Evolutionary conservation across 352 stramenopile genomes (phyloP), one percentile per base, ranked within the genome.

Genomic region (Globisporangium heterothallicum): DNA sequence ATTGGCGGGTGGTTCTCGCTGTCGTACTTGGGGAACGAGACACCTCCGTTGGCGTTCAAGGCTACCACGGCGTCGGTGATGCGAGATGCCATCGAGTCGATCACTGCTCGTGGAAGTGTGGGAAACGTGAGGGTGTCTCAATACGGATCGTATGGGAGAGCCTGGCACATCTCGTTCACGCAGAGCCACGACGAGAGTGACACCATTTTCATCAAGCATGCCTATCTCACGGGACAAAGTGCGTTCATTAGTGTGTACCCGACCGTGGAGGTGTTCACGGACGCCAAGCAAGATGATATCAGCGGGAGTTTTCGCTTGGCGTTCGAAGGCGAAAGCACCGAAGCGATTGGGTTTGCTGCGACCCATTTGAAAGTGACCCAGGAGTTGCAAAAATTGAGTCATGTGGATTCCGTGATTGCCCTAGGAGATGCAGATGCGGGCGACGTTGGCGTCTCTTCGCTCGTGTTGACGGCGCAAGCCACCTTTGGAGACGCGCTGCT

Each of bases 91-190:
- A 81, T 99, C 21, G 77, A 97, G 48, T 78, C 72, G 0, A 84
- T 98, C 53, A 98, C 74, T 13, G 45, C 47, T 13, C 38, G 53
- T n/a, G 80, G 84, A n/a, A 76, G 67, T 7, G 92, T 98, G 12
- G n/a, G n/a, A n/a, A 84, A 94, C 35, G 89, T 98, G 0, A 87
- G 64, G 30, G 45, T 83, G 21, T 82, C 64, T 21, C 64, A 74
- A 34, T 86, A 86, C 19, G 75, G 80, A 1, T 53, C 68, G 6
- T 72, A 86, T 7, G 93, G 89, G 6, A 80, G 80, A 44, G 69
- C 78, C 3, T 99, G 94, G 93, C 64, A 88, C 14, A 72, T 98
- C 26, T 98, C 94, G 6, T 99, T 98, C 56, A 52, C 68, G 22
- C 59, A 70, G 25, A 56, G 81, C 3, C 62, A 81, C 0, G 78